Evolutionary conservation across 768 basidiomycete genomes (phyloP).

Genomic region (Phlegmacium glaucopus): DNA sequence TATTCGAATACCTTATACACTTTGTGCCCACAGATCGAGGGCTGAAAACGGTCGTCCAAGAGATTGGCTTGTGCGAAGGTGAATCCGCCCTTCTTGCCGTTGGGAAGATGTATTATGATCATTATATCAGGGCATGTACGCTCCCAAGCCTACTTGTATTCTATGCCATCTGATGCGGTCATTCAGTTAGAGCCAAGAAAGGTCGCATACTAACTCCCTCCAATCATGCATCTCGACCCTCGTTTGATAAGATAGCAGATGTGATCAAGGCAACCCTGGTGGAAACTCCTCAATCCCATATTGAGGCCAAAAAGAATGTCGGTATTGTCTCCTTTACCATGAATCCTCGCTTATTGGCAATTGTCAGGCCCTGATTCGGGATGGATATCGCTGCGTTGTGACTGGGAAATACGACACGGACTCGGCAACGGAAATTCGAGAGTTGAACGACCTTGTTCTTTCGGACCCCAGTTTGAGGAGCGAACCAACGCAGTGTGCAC

Average conservation of each 20-base stretch:
- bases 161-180: constrained; percentile 6
- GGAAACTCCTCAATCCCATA: constrained; percentile 14
- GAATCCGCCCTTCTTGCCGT: constrained; percentile 12
- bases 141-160: constrained; percentile 7
- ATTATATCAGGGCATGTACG: constrained; percentile 25
- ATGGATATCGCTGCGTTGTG: constrained; percentile 31
- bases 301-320: constrained; percentile 13
- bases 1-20: constrained; percentile 22
- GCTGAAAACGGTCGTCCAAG: constrained; percentile 9
- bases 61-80: constrained; percentile 9
- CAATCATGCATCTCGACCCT: constrained; percentile 17
- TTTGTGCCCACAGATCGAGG: constrained; percentile 12
- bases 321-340: neutral
- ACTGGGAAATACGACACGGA: constrained; percentile 23
- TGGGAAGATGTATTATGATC: constrained; percentile 24
- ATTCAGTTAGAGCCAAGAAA: constrained; percentile 14
- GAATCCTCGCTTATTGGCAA: constrained; percentile 1
- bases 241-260: constrained; percentile 22
- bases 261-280: constrained; percentile 16
- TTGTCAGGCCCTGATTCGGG: constrained; percentile 32
- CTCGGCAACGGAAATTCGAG: constrained; percentile 5
- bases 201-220: constrained; percentile 14
- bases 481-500: constrained; percentile 17
- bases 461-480: neutral
- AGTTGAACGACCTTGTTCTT: constrained; percentile 7